These are phyloP conservation scores for Pouteria campechiana DNA, from an alignment of 179 eudicot species.

Conservation along the genomic window DNA sequence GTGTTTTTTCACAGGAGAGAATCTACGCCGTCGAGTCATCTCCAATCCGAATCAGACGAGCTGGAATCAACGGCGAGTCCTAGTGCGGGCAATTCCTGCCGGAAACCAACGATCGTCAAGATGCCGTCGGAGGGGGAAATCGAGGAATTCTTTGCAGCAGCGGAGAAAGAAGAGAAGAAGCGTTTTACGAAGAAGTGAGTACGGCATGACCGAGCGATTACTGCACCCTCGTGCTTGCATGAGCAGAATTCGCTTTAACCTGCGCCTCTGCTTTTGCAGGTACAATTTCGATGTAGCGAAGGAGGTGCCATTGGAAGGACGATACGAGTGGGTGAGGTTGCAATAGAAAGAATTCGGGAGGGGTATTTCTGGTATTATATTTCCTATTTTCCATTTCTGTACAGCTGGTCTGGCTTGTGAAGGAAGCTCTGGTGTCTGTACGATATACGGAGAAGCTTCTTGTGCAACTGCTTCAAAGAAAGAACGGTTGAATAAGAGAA, in stretches of 20 bases:
- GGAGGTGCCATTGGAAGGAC: slow-evolving; percentile 74
- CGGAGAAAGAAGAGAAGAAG: slow-evolving; percentile 59
- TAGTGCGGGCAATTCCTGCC: slow-evolving; percentile 13
- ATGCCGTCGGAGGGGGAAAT: slow-evolving; percentile 67
- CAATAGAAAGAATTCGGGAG: too few species aligned
- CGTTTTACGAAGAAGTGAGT: slow-evolving; percentile 64
- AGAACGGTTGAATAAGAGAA: too few species aligned
- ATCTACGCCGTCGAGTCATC: slow-evolving; percentile 11
- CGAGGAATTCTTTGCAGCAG: slow-evolving; percentile 69
- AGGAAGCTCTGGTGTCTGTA: too few species aligned
- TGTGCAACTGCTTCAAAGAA: too few species aligned
- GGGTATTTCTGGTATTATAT: too few species aligned
- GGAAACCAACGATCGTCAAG: slow-evolving; percentile 18
- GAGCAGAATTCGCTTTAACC: background rate
- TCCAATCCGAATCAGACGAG: slow-evolving; percentile 14
- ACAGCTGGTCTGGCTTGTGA: too few species aligned
- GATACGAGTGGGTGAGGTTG: slow-evolving; percentile 69
- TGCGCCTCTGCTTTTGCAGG: slow-evolving; percentile 27
- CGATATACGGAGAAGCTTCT: too few species aligned
- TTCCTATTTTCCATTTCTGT: too few species aligned
- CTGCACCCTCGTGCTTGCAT: background rate
- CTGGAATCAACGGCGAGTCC: slow-evolving; percentile 26
- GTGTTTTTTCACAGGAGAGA: slow-evolving; percentile 23
- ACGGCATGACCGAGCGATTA: background rate
- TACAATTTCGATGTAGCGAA: slow-evolving; percentile 75